Percentiles rank a stretch among this genome's conserved stretches.
phyloP scores from a whole-genome alignment of 2,329 filamentous ascomycete genomes.

The Venturia nashicola region DNA sequence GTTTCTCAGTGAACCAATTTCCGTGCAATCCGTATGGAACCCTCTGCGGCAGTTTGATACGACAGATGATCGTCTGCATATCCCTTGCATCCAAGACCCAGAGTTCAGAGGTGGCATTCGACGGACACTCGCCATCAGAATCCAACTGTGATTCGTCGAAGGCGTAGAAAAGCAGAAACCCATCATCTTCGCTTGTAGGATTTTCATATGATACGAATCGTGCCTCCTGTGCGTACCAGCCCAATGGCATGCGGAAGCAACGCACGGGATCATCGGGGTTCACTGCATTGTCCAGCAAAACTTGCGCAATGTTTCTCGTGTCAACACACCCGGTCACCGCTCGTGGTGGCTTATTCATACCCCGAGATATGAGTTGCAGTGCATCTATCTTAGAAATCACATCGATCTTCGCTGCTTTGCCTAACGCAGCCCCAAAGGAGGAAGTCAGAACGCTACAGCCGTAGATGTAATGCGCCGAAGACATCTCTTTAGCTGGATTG shows the following conservation, averaged over 20 bases:
- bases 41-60: constrained; percentile 48
- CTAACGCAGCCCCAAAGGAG: constrained; percentile 47
- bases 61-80: constrained; percentile 49
- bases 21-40: constrained; percentile 55
- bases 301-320: constrained; percentile 38
- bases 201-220: constrained; percentile 44
- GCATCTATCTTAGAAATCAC: constrained; percentile 51
- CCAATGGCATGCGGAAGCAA: constrained; percentile 47
- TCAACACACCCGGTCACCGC: constrained; percentile 52
- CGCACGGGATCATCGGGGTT: constrained; percentile 42
- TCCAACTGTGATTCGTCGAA: constrained; percentile 57
- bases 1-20: constrained; percentile 25
- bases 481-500: constrained; percentile 43
- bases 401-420: constrained; percentile 55
- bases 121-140: constrained; percentile 32
- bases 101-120: constrained; percentile 40
- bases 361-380: constrained; percentile 39
- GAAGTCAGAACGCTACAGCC: constrained; percentile 50
- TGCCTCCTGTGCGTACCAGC: constrained; percentile 55
- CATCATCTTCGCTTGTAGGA: constrained; percentile 46
- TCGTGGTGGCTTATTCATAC: constrained; percentile 32
- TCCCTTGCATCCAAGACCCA: constrained; percentile 55
- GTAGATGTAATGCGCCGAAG: constrained; percentile 47
- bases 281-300: constrained; percentile 30
- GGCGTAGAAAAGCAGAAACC: constrained; percentile 55